Percentiles rank a stretch among this genome's conserved stretches.
Conservation (phyloP, 768 basidiomycete genomes). For the Collybiopsis confluens region DNA sequence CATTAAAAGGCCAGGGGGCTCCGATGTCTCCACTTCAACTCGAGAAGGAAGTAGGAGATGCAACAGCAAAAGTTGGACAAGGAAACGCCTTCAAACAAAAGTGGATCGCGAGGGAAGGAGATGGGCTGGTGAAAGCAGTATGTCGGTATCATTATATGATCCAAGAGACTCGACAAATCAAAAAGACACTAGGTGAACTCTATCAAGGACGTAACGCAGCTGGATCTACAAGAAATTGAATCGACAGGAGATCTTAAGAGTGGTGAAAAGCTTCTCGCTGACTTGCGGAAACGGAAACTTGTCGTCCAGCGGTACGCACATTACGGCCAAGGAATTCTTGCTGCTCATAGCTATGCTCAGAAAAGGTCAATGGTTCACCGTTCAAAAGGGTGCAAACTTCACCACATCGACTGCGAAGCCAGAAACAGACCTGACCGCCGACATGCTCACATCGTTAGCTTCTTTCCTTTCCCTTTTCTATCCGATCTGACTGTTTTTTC, state of each 20-base stretch:
- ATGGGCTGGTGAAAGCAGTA: conserved; percentile 82
- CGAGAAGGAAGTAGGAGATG: conserved; percentile 76
- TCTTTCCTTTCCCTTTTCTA: background rate
- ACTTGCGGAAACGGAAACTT: conserved; percentile 89
- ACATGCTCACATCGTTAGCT: conserved; percentile 88
- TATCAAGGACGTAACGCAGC: conserved; percentile 72
- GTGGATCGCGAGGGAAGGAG: conserved; percentile 92
- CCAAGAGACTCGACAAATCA: background rate
- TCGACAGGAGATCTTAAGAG: conserved; percentile 65
- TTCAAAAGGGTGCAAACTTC: conserved; percentile 81
- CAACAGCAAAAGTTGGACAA: conserved; percentile 90
- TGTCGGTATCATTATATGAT: conserved; percentile 26
- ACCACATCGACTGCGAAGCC: conserved; percentile 88
- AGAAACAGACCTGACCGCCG: conserved; percentile 94
- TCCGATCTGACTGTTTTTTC: conserved; percentile 8
- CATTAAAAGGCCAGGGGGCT: conserved; percentile 61
- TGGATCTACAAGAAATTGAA: conserved; percentile 70
- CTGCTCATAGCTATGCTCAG: conserved; percentile 34
- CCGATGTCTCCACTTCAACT: conserved; percentile 67
- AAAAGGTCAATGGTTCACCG: conserved; percentile 94
- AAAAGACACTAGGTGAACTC: conserved; percentile 42
- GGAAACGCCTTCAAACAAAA: conserved; percentile 94
- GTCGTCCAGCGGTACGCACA: conserved; percentile 66
- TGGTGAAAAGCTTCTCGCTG: conserved; percentile 81
- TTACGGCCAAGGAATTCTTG: background rate